Percentiles rank a stretch among this genome's conserved stretches.
Evolutionary conservation across 495 filamentous ascomycete genomes (phyloP).

Genomic region (Penicilliopsis zonata): DNA sequence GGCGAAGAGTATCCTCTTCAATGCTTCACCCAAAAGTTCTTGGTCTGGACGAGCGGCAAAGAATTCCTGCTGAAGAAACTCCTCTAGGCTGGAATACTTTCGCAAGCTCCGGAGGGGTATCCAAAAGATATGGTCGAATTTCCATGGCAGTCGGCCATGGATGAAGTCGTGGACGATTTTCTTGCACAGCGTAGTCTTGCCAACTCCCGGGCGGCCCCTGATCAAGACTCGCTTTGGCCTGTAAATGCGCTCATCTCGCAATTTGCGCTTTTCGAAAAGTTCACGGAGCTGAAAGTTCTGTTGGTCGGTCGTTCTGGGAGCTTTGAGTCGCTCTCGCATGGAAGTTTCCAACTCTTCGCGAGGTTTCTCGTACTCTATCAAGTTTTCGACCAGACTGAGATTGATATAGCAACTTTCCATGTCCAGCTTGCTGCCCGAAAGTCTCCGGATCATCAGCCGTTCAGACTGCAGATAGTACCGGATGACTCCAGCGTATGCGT

Average conservation of each 20-base stretch:
- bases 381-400: slow-evolving; percentile 6
- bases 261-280: slow-evolving; percentile 14
- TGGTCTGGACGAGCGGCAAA: slow-evolving; percentile 4
- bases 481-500: slow-evolving; percentile 3
- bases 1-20: neutral
- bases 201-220: slow-evolving; percentile 26
- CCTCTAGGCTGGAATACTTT: slow-evolving; percentile 6
- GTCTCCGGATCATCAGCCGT: slow-evolving; percentile 15
- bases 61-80: slow-evolving; percentile 16
- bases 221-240: slow-evolving; percentile 24
- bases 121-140: slow-evolving; percentile 27
- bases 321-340: slow-evolving; percentile 2
- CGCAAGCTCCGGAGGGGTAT: slow-evolving; percentile 17
- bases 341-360: neutral
- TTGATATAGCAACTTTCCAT: slow-evolving; percentile 24
- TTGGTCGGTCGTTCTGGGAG: slow-evolving; percentile 7
- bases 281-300: slow-evolving; percentile 10
- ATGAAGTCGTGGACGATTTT: slow-evolving; percentile 19
- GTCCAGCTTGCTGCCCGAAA: slow-evolving; percentile 17
- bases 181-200: slow-evolving; percentile 35
- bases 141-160: slow-evolving; percentile 7
- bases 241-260: slow-evolving; percentile 4
- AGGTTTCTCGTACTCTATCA: neutral
- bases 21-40: neutral
- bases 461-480: slow-evolving; percentile 4